Percentiles rank a stretch among this genome's conserved stretches.
Evolutionary conservation across 2,329 filamentous ascomycete genomes (phyloP).

Genomic region (Paracamarosporium sp.): DNA sequence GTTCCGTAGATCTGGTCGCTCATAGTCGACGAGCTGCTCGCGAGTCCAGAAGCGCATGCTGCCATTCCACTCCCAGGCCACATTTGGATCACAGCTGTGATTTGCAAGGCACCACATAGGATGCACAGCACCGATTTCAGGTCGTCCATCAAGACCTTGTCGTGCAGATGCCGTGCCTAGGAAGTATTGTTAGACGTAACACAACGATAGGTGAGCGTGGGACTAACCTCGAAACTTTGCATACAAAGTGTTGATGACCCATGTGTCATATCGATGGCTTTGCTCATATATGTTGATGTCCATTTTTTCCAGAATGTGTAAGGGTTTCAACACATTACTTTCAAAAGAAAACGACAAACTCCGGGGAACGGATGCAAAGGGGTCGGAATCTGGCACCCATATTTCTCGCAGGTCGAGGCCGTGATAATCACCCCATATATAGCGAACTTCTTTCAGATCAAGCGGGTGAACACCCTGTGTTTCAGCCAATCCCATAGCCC

Average conservation of each 20-base stretch:
- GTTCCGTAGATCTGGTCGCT: constrained; percentile 37
- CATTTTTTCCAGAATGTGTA: constrained; percentile 84
- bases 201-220: background rate
- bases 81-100: constrained; percentile 94
- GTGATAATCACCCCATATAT: constrained; percentile 70
- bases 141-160: constrained; percentile 73
- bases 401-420: constrained; percentile 27
- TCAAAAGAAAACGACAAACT: constrained; percentile 81
- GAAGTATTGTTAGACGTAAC: background rate
- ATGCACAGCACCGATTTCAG: constrained; percentile 92
- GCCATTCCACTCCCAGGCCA: constrained; percentile 91
- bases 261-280: constrained; percentile 68
- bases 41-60: constrained; percentile 74
- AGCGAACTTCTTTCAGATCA: constrained; percentile 66
- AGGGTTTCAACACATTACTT: constrained; percentile 74
- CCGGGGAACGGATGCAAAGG: constrained; percentile 49
- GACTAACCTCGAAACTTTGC: constrained; percentile 80
- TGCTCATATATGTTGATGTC: constrained; percentile 75
- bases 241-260: constrained; percentile 91
- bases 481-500: constrained; percentile 66
- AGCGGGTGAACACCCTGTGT: constrained; percentile 65
- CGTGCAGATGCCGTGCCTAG: constrained; percentile 78
- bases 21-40: constrained; percentile 62
- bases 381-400: constrained; percentile 26
- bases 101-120: constrained; percentile 97